These are phyloP conservation scores for Phaeosphaeria sp. DNA, from an alignment of 2,329 filamentous ascomycete species.

Conservation along the genomic window DNA sequence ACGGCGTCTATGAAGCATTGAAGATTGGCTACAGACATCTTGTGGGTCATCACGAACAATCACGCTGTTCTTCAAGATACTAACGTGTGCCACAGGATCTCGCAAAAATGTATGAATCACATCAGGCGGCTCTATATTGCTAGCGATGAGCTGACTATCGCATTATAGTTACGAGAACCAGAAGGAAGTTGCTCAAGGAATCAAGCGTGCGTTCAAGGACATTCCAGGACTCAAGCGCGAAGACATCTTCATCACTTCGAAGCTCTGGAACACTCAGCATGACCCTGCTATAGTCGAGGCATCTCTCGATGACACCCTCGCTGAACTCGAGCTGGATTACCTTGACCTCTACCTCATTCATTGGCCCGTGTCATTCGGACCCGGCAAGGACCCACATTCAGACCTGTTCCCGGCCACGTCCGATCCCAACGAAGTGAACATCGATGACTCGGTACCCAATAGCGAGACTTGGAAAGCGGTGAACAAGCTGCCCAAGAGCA, in stretches of 20 bases:
- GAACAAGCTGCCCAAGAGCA: slow-evolving; percentile 48
- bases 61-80: background rate
- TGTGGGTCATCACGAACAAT: slow-evolving; percentile 18
- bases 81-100: slow-evolving; percentile 45
- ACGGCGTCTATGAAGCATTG: slow-evolving; percentile 50
- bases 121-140: slow-evolving; percentile 1
- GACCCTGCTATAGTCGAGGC: slow-evolving; percentile 71
- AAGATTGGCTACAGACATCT: slow-evolving; percentile 45
- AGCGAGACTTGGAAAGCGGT: slow-evolving; percentile 49
- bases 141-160: slow-evolving; percentile 32
- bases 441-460: slow-evolving; percentile 37
- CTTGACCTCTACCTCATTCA: slow-evolving; percentile 90
- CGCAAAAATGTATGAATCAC: slow-evolving; percentile 35
- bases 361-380: slow-evolving; percentile 82
- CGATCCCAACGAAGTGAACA: slow-evolving; percentile 61
- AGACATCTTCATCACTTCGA: slow-evolving; percentile 67
- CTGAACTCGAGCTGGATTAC: slow-evolving; percentile 84
- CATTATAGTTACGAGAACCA: slow-evolving; percentile 43
- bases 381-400: slow-evolving; percentile 50
- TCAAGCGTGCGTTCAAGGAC: slow-evolving; percentile 39
- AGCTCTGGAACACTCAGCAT: slow-evolving; percentile 92
- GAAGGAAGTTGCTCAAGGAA: slow-evolving; percentile 37
- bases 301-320: slow-evolving; percentile 74
- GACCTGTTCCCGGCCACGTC: slow-evolving; percentile 48
- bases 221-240: slow-evolving; percentile 37